Conservation (phyloP, 306 rosid genomes). For the Vicia villosa region DNA sequence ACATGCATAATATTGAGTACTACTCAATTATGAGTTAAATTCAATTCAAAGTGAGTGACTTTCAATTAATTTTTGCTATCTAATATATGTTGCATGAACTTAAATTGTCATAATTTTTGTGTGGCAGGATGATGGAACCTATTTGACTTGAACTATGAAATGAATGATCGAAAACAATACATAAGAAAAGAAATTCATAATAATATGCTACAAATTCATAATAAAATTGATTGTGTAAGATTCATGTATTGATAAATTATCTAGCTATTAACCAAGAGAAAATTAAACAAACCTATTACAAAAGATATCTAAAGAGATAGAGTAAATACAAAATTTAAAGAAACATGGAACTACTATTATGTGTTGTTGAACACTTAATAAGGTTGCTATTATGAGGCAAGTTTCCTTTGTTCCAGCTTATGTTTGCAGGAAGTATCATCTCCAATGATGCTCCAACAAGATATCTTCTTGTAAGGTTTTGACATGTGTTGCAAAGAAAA, state of each 20-base stretch:
- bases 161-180: background rate
- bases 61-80: background rate
- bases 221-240: background rate
- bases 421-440: constrained; percentile 55
- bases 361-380: constrained; percentile 38
- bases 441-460: constrained; percentile 58
- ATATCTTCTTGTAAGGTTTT: constrained; percentile 61
- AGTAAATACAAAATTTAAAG: constrained; percentile 28
- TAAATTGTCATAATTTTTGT: too few relatives aligned
- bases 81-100: too few relatives aligned
- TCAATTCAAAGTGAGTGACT: background rate
- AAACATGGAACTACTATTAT: constrained; percentile 39
- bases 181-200: background rate
- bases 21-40: background rate
- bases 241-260: background rate
- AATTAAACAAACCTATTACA: background rate
- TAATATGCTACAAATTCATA: background rate
- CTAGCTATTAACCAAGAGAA: background rate
- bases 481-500: constrained; percentile 70
- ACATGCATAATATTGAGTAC: background rate
- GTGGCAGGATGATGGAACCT: background rate
- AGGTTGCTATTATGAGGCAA: constrained; percentile 30
- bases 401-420: constrained; percentile 37
- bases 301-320: background rate
- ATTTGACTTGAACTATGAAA: background rate